Percentiles rank a stretch among this genome's conserved stretches.
Conservation (phyloP, 306 rosid genomes). For the Macrotyloma uniflorum region DNA sequence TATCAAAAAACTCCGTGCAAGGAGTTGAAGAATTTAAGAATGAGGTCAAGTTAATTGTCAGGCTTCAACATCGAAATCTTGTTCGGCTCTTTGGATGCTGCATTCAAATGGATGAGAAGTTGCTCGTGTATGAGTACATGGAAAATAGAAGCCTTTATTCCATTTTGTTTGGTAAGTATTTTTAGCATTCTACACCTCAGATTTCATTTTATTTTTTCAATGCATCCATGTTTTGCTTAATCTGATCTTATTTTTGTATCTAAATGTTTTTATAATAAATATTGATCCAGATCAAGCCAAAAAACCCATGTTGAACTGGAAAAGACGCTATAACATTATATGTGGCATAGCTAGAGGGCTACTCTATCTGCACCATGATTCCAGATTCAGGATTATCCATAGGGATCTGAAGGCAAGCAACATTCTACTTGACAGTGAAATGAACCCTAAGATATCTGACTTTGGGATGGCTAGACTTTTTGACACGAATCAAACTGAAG, state of each 20-base stretch:
- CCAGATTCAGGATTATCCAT: constrained; percentile 74
- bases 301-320: constrained; percentile 52
- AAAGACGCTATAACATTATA: constrained; percentile 59
- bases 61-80: constrained; percentile 78
- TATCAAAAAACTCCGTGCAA: constrained; percentile 64
- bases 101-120: constrained; percentile 60
- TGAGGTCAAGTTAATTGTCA: constrained; percentile 66
- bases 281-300: constrained; percentile 46
- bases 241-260: not conserved
- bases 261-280: not conserved
- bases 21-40: constrained; percentile 76
- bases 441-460: constrained; percentile 78
- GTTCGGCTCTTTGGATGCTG: constrained; percentile 72
- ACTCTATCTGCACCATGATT: constrained; percentile 80
- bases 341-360: constrained; percentile 80
- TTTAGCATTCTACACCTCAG: not conserved
- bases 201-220: not conserved
- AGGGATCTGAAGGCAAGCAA: constrained; percentile 86
- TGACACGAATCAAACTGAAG: constrained; percentile 58
- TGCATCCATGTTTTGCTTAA: not conserved
- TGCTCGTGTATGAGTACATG: constrained; percentile 78
- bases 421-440: constrained; percentile 62
- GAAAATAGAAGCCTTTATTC: constrained; percentile 71
- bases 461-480: constrained; percentile 87
- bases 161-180: constrained; percentile 61